Evolutionary conservation across 306 rosid genomes (phyloP).

Genomic region (Inga laurina): DNA sequence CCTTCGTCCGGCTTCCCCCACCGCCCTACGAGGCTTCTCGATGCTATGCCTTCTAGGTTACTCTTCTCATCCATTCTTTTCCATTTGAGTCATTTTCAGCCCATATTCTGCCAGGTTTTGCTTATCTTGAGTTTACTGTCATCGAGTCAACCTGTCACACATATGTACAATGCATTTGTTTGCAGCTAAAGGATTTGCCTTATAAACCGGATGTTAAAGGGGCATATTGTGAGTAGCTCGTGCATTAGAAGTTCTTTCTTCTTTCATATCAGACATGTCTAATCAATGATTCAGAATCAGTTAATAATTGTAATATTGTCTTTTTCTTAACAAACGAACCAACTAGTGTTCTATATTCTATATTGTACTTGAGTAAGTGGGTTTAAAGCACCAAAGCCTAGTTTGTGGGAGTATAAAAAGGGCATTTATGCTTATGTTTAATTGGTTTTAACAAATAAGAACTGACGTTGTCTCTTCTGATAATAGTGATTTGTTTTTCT

Average conservation of each 20-base stretch:
- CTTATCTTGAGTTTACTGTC: background rate
- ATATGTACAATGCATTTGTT: background rate
- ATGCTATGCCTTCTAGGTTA: conserved; percentile 55
- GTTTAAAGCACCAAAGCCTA: background rate
- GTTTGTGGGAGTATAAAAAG: background rate
- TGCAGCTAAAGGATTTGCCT: background rate
- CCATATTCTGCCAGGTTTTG: background rate
- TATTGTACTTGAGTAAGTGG: background rate
- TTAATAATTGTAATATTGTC: background rate
- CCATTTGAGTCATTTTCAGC: background rate
- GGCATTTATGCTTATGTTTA: background rate
- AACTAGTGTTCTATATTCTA: background rate
- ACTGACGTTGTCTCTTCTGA: background rate
- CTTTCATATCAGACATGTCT: background rate
- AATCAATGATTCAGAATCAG: background rate
- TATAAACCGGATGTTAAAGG: background rate
- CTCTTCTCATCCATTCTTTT: background rate
- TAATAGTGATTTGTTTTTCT: conserved; percentile 21
- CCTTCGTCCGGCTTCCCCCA: conserved; percentile 76
- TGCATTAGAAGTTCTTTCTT: background rate
- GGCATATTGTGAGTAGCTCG: background rate
- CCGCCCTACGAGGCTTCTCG: conserved; percentile 38
- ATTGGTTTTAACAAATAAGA: background rate
- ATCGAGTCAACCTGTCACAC: conserved; percentile 2
- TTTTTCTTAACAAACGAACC: background rate